Percentiles rank a stretch among this genome's conserved stretches.
Conservation (phyloP, 805 yeast species). For the Cyberlindnera xishuangbannaensis region DNA sequence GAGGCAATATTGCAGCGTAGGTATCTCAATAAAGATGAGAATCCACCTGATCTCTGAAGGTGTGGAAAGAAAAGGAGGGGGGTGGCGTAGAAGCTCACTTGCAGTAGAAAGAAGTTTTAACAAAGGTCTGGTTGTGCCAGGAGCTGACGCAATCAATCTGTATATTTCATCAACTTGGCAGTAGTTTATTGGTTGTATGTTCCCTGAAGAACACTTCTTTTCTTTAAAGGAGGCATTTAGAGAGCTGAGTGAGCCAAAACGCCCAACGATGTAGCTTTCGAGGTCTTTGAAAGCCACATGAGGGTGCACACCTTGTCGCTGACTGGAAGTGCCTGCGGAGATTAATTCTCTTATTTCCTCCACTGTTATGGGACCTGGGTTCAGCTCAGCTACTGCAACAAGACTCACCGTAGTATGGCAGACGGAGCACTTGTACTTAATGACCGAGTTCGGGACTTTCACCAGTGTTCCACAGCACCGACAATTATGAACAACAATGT, state of each 20-base stretch:
- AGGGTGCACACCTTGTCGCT: slow-evolving; percentile 3
- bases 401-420: slow-evolving; percentile 48
- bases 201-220: neutral
- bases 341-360: no score
- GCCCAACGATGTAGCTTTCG: slow-evolving; percentile 37
- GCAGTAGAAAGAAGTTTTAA: slow-evolving; percentile 48
- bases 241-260: slow-evolving; percentile 42
- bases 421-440: slow-evolving; percentile 51
- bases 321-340: no score
- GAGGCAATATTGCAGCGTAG: slow-evolving; percentile 48
- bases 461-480: slow-evolving; percentile 43
- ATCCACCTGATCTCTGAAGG: slow-evolving; percentile 51
- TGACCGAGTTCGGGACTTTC: slow-evolving; percentile 30
- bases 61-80: slow-evolving; percentile 31
- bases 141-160: slow-evolving; percentile 32
- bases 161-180: slow-evolving; percentile 43
- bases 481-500: slow-evolving; percentile 25
- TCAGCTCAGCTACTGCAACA: slow-evolving; percentile 1
- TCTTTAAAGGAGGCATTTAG: slow-evolving; percentile 52
- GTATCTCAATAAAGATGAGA: slow-evolving; percentile 63
- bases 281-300: slow-evolving; percentile 42
- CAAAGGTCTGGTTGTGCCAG: slow-evolving; percentile 61
- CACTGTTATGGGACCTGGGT: no score
- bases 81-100: slow-evolving; percentile 46
- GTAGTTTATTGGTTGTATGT: slow-evolving; percentile 41